A percentile compares a stretch with the other conserved stretches of the same genome.
Conservation (phyloP, 2,329 filamentous ascomycete genomes). For the Fonsecaea pugnacius region DNA sequence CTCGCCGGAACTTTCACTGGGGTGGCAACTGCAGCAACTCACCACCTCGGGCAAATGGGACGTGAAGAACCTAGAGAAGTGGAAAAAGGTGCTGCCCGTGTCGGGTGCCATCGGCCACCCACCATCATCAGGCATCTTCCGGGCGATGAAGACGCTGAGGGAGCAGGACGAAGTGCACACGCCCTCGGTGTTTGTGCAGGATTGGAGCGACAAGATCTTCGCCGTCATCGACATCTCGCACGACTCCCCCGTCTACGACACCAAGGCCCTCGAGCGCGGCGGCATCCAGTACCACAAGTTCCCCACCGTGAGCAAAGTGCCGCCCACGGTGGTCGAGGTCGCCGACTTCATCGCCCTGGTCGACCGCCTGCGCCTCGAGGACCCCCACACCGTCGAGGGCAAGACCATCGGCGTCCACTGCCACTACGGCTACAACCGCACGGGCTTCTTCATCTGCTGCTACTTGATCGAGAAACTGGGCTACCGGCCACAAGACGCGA, state of each 20-base stretch:
- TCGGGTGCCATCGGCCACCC: slow-evolving; percentile 70
- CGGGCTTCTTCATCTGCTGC: slow-evolving; percentile 85
- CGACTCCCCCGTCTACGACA: slow-evolving; percentile 87
- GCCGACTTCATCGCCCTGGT: slow-evolving; percentile 63
- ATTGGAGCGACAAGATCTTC: slow-evolving; percentile 69
- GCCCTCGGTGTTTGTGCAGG: slow-evolving; percentile 70
- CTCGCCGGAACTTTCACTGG: slow-evolving; percentile 76
- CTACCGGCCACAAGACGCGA: slow-evolving; percentile 73
- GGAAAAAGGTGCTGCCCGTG: slow-evolving; percentile 78
- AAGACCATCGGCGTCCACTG: slow-evolving; percentile 81
- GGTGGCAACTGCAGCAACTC: slow-evolving; percentile 89
- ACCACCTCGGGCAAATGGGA: slow-evolving; percentile 95
- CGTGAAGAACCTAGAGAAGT: slow-evolving; percentile 93
- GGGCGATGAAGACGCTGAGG: slow-evolving; percentile 89
- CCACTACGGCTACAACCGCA: slow-evolving; percentile 94
- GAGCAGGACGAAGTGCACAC: slow-evolving; percentile 85
- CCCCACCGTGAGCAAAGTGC: slow-evolving; percentile 88
- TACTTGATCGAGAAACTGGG: slow-evolving; percentile 84
- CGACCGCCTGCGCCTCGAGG: slow-evolving; percentile 60
- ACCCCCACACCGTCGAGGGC: slow-evolving; percentile 46
- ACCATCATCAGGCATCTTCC: slow-evolving; percentile 64
- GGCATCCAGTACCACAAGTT: slow-evolving; percentile 81
- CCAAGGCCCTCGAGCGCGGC: slow-evolving; percentile 67
- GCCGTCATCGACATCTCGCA: slow-evolving; percentile 90
- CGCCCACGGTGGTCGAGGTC: slow-evolving; percentile 69